A percentile compares a stretch with the other conserved stretches of the same genome.
These are phyloP conservation scores for Geotrichum reessii DNA, from an alignment of 1,139 yeast genomes.

Conservation along the genomic window DNA sequence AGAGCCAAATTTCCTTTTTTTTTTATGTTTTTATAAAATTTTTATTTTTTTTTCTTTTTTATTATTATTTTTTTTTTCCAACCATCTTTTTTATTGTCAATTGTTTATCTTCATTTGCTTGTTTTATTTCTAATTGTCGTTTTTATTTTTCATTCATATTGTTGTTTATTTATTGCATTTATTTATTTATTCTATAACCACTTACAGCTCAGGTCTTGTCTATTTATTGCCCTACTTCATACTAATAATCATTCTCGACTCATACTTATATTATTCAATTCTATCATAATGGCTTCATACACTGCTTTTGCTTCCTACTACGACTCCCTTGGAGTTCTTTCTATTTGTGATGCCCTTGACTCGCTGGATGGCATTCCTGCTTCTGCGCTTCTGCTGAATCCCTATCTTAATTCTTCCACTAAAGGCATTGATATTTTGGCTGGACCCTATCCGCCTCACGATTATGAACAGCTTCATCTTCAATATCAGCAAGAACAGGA, in stretches of 20 bases:
- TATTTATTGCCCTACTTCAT: not conserved
- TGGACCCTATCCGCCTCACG: slow-evolving; percentile 1
- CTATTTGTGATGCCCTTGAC: slow-evolving; percentile 40
- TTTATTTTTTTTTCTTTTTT: not conserved
- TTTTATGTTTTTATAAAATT: not conserved
- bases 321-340: slow-evolving; percentile 39
- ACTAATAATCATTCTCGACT: not conserved
- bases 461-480: slow-evolving; percentile 3
- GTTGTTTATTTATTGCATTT: not conserved
- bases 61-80: not conserved
- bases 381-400: not conserved
- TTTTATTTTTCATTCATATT: not conserved
- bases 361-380: slow-evolving; percentile 31
- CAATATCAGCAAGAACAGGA: slow-evolving; percentile 18
- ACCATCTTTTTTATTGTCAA: not conserved
- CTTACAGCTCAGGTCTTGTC: no score
- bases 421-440: not conserved
- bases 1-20: not conserved
- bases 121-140: not conserved
- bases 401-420: not conserved
- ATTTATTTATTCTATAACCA: not conserved
- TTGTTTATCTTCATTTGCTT: not conserved
- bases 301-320: slow-evolving; percentile 30
- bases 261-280: not conserved
- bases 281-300: not conserved